Evolutionary conservation across 257 asterid genomes (phyloP).

Genomic region (Asclepias syriaca): DNA sequence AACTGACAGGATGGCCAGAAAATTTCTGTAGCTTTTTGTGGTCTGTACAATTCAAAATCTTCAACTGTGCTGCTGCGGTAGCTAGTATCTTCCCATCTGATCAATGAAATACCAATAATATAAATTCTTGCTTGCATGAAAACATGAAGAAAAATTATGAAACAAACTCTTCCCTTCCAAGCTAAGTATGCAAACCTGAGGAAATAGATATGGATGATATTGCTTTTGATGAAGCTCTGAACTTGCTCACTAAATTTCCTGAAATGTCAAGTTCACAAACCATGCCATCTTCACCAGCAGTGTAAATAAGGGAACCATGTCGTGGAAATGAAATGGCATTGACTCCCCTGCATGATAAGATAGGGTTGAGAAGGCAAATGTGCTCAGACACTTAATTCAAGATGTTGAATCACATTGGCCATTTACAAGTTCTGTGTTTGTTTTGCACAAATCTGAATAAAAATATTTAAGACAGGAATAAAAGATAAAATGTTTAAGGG

Average conservation of each 20-base stretch:
- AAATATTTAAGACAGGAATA: background rate
- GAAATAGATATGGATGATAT: conserved; percentile 78
- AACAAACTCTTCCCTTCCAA: background rate
- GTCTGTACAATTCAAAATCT: conserved; percentile 53
- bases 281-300: conserved; percentile 89
- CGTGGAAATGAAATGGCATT: conserved; percentile 59
- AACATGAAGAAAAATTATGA: background rate
- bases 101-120: conserved; percentile 18
- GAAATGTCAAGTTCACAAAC: conserved; percentile 70
- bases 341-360: conserved; percentile 63
- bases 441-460: too few species aligned
- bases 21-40: conserved; percentile 78
- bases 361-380: conserved; percentile 2
- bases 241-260: conserved; percentile 64
- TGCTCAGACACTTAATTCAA: background rate
- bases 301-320: conserved; percentile 58
- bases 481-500: background rate
- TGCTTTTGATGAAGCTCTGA: conserved; percentile 61
- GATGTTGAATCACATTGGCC: background rate
- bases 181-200: conserved; percentile 41
- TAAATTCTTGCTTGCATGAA: conserved; percentile 1
- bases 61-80: conserved; percentile 73
- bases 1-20: conserved; percentile 95
- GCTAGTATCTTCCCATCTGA: conserved; percentile 83
- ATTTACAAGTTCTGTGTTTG: background rate